Conservation (phyloP, 1,139 yeast species). For the Blastobotrys buckinghamii region DNA sequence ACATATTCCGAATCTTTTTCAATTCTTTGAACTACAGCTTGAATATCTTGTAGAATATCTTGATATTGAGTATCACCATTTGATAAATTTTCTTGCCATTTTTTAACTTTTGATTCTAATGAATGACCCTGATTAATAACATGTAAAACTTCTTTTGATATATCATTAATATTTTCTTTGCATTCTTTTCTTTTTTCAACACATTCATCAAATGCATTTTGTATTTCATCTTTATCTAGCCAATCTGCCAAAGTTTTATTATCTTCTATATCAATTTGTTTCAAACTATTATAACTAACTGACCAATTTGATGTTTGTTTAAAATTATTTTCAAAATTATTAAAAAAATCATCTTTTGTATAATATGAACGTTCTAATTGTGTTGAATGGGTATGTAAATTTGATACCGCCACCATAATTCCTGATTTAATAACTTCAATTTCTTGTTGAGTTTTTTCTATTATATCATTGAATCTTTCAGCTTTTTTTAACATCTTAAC, state of each 20-base stretch:
- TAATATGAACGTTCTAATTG: conserved; percentile 25
- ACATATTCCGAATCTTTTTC: conserved; percentile 28
- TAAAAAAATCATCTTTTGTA: conserved; percentile 23
- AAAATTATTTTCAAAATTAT: conserved; percentile 23
- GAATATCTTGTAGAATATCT: conserved; percentile 26
- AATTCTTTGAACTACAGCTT: conserved; percentile 26
- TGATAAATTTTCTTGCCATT: conserved; percentile 13
- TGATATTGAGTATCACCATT: conserved; percentile 4
- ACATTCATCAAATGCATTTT: conserved; percentile 16
- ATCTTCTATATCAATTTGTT: conserved; percentile 14
- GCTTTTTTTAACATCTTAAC: conserved; percentile 13
- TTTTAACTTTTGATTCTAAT: conserved; percentile 17
- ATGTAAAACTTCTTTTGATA: conserved; percentile 10
- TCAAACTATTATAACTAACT: conserved; percentile 14
- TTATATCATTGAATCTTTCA: conserved; percentile 8
- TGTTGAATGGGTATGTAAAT: conserved; percentile 26
- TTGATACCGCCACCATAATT: conserved; percentile 26
- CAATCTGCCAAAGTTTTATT: conserved; percentile 21
- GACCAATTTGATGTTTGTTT: conserved; percentile 24
- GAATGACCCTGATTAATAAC: conserved; percentile 19
- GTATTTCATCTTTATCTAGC: conserved; percentile 22
- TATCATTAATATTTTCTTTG: conserved; percentile 13
- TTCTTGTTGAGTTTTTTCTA: conserved; percentile 15
- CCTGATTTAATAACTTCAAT: conserved; percentile 26
- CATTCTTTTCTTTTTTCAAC: conserved; percentile 11